Percentiles rank a stretch among this genome's conserved stretches.
These are phyloP conservation scores for Trichopus zeylanicus DNA, from an alignment of 116 monocot species.

Conservation along the genomic window DNA sequence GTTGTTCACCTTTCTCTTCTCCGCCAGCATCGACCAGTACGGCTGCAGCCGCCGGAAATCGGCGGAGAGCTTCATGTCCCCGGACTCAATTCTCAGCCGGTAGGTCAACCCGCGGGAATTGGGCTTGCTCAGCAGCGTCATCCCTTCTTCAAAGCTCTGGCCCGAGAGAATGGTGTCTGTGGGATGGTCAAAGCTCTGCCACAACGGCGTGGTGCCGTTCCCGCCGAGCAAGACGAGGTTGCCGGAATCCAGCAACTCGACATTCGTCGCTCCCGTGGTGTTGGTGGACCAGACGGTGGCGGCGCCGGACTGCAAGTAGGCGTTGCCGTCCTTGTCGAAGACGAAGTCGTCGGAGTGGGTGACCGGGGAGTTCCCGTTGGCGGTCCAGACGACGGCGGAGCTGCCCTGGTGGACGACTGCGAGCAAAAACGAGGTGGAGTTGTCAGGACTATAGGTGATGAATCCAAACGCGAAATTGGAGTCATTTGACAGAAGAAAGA, in stretches of 20 bases:
- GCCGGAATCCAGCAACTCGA: slow-evolving; percentile 18
- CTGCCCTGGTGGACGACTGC: slow-evolving; percentile 10
- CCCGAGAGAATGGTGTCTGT: slow-evolving; percentile 24
- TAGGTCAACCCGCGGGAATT: neutral
- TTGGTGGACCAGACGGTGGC: slow-evolving; percentile 20
- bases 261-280: slow-evolving; percentile 13
- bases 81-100: slow-evolving; percentile 10
- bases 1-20: slow-evolving; percentile 25
- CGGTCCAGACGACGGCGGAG: slow-evolving; percentile 22
- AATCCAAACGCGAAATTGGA: slow-evolving; percentile 27
- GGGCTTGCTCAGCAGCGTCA: slow-evolving; percentile 10
- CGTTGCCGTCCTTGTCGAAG: slow-evolving; percentile 10
- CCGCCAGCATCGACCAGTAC: slow-evolving; percentile 45
- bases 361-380: slow-evolving; percentile 17
- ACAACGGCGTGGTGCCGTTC: neutral
- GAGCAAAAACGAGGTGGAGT: slow-evolving; percentile 16
- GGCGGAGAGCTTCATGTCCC: slow-evolving; percentile 17
- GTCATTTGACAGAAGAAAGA: slow-evolving; percentile 22
- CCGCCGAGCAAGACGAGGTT: slow-evolving; percentile 16
- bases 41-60: slow-evolving; percentile 18
- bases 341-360: slow-evolving; percentile 13
- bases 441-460: slow-evolving; percentile 2
- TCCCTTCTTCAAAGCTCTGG: slow-evolving; percentile 15
- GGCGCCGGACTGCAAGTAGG: slow-evolving; percentile 7
- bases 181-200: slow-evolving; percentile 36